Conservation (phyloP, 179 eudicot species). For the Gypsophila paniculata region DNA sequence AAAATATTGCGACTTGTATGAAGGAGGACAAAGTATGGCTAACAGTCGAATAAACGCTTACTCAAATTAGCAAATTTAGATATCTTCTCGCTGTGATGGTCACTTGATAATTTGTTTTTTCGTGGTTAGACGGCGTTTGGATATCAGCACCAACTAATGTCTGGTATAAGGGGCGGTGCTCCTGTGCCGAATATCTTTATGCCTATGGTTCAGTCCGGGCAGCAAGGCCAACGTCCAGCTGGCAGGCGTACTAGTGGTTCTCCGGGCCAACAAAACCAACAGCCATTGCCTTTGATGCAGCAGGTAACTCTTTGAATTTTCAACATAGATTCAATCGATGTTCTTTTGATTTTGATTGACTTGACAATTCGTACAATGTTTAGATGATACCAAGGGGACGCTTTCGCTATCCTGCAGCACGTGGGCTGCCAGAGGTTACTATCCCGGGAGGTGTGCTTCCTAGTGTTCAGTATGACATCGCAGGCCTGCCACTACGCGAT, state of each 20-base stretch:
- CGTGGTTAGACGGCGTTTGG: constrained; percentile 57
- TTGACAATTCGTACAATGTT: not conserved
- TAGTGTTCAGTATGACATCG: constrained; percentile 49
- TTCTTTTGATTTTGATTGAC: not conserved
- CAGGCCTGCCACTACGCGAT: constrained; percentile 57
- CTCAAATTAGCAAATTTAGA: too few species aligned
- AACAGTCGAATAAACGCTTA: too few species aligned
- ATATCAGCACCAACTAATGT: constrained; percentile 78
- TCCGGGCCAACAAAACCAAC: constrained; percentile 62
- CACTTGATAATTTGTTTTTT: too few species aligned
- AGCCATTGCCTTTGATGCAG: constrained; percentile 66
- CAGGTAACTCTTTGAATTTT: constrained; percentile 31
- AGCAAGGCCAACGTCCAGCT: constrained; percentile 70
- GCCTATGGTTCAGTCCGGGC: constrained; percentile 61
- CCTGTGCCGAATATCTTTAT: constrained; percentile 55
- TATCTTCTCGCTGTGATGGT: too few species aligned
- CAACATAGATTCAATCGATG: too few species aligned
- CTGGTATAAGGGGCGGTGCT: constrained; percentile 58
- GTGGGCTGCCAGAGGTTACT: constrained; percentile 51
- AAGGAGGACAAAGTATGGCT: too few species aligned
- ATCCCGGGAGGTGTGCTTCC: constrained; percentile 62
- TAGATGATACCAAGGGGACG: constrained; percentile 83
- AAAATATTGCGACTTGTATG: not conserved
- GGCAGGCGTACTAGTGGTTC: constrained; percentile 63
- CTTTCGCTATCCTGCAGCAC: constrained; percentile 65